Evolutionary conservation across 2,329 filamentous ascomycete species (phyloP).

Genomic region (Aspergillus sp.): DNA sequence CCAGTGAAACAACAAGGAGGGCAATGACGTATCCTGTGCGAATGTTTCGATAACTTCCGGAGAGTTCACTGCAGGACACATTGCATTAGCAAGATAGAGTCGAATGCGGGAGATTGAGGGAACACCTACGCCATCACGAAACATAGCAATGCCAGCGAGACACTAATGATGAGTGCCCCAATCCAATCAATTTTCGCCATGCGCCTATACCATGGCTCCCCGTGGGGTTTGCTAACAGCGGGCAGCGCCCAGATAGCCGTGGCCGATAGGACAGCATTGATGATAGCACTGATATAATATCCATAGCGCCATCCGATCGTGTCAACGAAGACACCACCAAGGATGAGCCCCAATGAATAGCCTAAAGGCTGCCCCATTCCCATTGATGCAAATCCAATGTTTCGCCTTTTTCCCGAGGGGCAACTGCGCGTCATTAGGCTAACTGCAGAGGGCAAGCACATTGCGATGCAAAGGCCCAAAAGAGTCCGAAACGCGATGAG

Average conservation of each 20-base stretch:
- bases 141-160: not conserved
- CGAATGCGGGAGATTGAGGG: not conserved
- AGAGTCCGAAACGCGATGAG: conserved; percentile 52
- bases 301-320: conserved; percentile 2
- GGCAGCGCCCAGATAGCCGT: not conserved
- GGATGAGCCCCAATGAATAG: conserved; percentile 53
- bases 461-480: conserved; percentile 49
- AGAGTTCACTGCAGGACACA: conserved; percentile 20
- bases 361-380: conserved; percentile 55
- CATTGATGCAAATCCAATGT: conserved; percentile 55
- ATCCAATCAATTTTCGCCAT: conserved; percentile 43
- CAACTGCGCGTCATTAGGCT: conserved; percentile 52
- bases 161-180: not conserved
- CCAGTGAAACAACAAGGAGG: conserved; percentile 48
- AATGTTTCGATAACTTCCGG: conserved; percentile 8
- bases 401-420: conserved; percentile 50
- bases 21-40: conserved; percentile 45
- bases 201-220: conserved; percentile 47
- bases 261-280: not conserved
- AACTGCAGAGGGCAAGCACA: conserved; percentile 53
- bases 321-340: conserved; percentile 36
- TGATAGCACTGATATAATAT: not conserved
- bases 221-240: conserved; percentile 28
- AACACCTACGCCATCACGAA: conserved; percentile 42
- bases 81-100: conserved; percentile 12